Conservation (phyloP, 192 early-diverging fungal genomes). For the Piromyces finnis region DNA sequence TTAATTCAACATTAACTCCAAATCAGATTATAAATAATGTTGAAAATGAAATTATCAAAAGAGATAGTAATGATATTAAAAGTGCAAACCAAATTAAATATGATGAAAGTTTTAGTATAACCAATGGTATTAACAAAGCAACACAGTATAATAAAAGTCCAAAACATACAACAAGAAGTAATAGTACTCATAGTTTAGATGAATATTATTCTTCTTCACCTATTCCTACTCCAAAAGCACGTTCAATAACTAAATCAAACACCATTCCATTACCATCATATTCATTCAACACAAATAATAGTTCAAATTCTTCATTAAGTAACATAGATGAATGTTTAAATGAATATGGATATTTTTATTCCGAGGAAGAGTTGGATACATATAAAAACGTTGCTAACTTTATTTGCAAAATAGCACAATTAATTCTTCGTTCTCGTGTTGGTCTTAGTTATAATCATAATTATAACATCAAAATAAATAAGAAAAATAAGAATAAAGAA, state of each 20-base stretch:
- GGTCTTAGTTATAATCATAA: neutral
- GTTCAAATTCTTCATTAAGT: neutral
- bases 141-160: neutral
- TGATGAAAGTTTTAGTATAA: neutral
- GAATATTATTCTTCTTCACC: neutral
- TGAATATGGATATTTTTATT: neutral
- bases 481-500: neutral
- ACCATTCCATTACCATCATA: neutral
- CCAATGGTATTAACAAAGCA: neutral
- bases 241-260: neutral
- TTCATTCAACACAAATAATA: neutral
- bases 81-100: neutral
- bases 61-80: neutral
- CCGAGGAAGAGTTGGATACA: neutral
- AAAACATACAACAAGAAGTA: neutral
- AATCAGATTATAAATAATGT: neutral
- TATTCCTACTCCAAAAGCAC: neutral
- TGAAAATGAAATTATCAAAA: neutral
- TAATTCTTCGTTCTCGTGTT: neutral
- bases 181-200: neutral
- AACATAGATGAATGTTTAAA: neutral
- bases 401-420: neutral
- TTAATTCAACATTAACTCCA: neutral
- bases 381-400: neutral
- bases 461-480: neutral